Percentiles rank a stretch among this genome's conserved stretches.
Evolutionary conservation across 768 basidiomycete genomes (phyloP).

Genomic region (Auricularia sp.): DNA sequence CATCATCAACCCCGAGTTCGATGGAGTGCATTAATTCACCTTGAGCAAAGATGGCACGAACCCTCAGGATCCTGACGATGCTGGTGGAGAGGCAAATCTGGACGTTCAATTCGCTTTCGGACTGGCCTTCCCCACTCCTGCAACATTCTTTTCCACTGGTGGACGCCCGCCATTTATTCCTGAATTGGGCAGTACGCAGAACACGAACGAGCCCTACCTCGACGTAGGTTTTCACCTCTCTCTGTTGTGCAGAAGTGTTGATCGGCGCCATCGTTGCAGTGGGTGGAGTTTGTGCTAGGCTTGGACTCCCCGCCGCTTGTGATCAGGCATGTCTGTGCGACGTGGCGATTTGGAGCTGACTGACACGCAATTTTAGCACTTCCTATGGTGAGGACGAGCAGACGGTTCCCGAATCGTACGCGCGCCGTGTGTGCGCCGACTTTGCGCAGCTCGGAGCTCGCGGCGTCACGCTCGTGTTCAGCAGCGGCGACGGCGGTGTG

Average conservation of each 20-base stretch:
- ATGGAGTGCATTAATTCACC: too few relatives aligned
- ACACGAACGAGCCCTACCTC: slow-evolving; percentile 43
- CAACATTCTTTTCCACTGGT: slow-evolving; percentile 51
- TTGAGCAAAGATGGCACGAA: slow-evolving; percentile 44
- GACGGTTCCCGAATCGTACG: slow-evolving; percentile 24
- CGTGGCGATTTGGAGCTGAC: neutral
- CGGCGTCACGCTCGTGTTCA: slow-evolving; percentile 55
- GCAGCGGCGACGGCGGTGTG: slow-evolving; percentile 61
- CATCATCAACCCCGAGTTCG: slow-evolving; percentile 29
- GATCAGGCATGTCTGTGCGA: neutral
- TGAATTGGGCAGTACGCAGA: slow-evolving; percentile 28
- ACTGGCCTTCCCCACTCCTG: slow-evolving; percentile 49
- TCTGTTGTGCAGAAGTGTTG: neutral
- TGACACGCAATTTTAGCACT: slow-evolving; percentile 41
- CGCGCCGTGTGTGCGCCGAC: slow-evolving; percentile 33
- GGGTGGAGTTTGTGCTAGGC: slow-evolving; percentile 49
- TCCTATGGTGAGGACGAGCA: slow-evolving; percentile 69
- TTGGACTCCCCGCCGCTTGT: slow-evolving; percentile 15
- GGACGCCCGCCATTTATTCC: slow-evolving; percentile 52
- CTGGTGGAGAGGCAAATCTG: slow-evolving; percentile 57
- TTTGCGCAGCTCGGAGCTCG: slow-evolving; percentile 63
- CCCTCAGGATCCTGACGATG: slow-evolving; percentile 40
- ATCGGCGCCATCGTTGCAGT: slow-evolving; percentile 26
- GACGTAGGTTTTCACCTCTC: slow-evolving; percentile 22
- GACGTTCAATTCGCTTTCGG: slow-evolving; percentile 43